Base-by-base conservation (phyloP, 1,284 basidiomycete species). In the Ustilago loliicola region DNA sequence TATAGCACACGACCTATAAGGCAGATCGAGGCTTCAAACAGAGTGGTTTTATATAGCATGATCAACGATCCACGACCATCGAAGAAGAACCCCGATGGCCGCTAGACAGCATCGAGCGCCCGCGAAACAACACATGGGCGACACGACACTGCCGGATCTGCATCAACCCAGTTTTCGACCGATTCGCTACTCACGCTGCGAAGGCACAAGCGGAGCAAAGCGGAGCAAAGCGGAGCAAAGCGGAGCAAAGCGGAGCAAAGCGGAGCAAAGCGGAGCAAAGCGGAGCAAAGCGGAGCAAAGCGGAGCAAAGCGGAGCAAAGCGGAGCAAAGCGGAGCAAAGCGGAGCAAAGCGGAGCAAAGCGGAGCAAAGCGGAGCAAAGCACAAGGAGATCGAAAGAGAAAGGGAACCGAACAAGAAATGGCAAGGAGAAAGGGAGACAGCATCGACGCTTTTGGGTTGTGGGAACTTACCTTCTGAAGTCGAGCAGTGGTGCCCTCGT, bases 401-500 rank as follows among this genome's bases (percentile, higher is more conserved):
- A 54, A 32, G 10, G 36, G 48, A 30, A 58, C 25, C 34, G 53
- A 36, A 38, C 47, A 29, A 30, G 42, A 36, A 48, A 38, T 45
- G 30, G 36, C 27, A 55, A 45, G 32, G 36, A 25, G 54, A 34
- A 42, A 36, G 42, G 30, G 25, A 58, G 36, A 38, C 30, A 50
- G 47, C 38, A 61, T 51, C 23, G 29, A 36, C 8, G 51, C 32
- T 29, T 25, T 4, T 23, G 29, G 10, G 11, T 15, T 45, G 19
- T n/a, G 15, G 19, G 42, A 25, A 87, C 91, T 83, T 80, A 96
- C 96, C 89, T 93, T 92, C 87, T 99, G 97, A 17, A 99, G 89
- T 88, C 93, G 95, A 71, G 94, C 88, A 85, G 94, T 97, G 30
- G 93, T 95, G 25, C 94, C 95, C 86, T 97, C 93, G 88, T 99